Evolutionary conservation across 2,329 filamentous ascomycete species (phyloP), one percentile per base, ranked within the genome.

Genomic region (Curvularia hawaiiensis): DNA sequence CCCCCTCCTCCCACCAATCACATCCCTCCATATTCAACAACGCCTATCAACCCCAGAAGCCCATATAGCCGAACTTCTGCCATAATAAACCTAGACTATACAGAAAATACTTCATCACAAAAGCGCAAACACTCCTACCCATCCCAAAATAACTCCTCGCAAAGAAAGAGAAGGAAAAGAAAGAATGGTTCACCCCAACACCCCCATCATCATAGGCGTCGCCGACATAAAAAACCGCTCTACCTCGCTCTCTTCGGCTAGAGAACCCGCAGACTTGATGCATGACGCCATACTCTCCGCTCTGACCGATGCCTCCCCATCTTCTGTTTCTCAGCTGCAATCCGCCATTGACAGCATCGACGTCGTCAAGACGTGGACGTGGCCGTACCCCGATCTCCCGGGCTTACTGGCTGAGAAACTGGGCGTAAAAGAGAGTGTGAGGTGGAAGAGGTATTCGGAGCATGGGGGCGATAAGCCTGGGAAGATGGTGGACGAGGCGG

Each of bases 381-480:
- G 87, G 87, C 82, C 83, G 0, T 89, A 89, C 66, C 73, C 79
- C 1, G 82, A 89, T 67, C 72, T 89, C 1, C 85, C 86, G 0
- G 79, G 77, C 5, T 73, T 85, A 1, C 68, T 90, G 6, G 78
- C 82, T 0, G 63, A 81, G 39, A 80, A 77, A 38, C 71, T 89
- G 3, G 78, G 77, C 0, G 75, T 85, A 3, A 69, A 79, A 2
- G 72, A 83, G 14, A 41, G 35, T 11, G 77, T 83, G 0, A 76
- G 74, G 1, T 82, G 85, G 63, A 79, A 77, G 47, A 72, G 77
- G 26, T 81, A 84, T 57, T 85, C 81, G 24, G 81, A 83, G 3
- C 85, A 89, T 76, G 87, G 86, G 0, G 88, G 88, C 0, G 85
- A 89, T 62, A 82, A 86, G 31, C 87, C 88, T 0, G 86, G 81